phyloP scores from a whole-genome alignment of 441 rosid genomes.

The Pelargonium australe region DNA sequence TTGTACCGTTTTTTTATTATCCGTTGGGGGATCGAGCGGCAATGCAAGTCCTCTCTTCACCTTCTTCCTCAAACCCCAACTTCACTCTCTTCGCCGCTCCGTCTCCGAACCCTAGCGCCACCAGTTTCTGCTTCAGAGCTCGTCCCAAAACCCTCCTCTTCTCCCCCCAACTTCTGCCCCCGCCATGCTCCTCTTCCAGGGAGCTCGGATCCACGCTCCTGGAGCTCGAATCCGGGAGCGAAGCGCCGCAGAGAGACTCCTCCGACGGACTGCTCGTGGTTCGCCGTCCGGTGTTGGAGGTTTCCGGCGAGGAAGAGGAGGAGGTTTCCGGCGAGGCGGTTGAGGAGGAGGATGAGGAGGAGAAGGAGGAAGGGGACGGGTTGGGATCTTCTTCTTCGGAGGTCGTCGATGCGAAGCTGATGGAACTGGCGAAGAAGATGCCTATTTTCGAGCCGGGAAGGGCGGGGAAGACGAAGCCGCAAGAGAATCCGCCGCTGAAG shows the following conservation, averaged over 20 bases:
- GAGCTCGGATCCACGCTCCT: constrained; percentile 14
- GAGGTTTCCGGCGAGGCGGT: neutral
- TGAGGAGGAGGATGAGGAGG: constrained; percentile 7
- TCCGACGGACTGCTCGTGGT: constrained; percentile 37
- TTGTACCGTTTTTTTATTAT: constrained; percentile 29
- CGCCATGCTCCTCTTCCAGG: constrained; percentile 31
- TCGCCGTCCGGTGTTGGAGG: constrained; percentile 64
- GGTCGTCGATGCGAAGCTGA: constrained; percentile 51
- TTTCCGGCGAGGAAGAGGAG: constrained; percentile 28
- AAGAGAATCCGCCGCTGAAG: constrained; percentile 43
- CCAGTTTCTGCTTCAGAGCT: constrained; percentile 25
- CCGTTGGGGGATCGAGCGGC: constrained; percentile 30
- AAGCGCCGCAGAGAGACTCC: constrained; percentile 19
- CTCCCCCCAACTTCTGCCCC: constrained; percentile 19
- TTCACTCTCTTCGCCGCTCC: constrained; percentile 35
- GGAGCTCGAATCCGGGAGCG: constrained; percentile 12
- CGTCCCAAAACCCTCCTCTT: constrained; percentile 21
- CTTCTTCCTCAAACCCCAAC: constrained; percentile 36
- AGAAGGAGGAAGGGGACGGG: constrained; percentile 17
- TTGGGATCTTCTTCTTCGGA: constrained; percentile 24
- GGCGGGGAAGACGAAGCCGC: constrained; percentile 29
- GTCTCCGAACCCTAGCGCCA: constrained; percentile 34
- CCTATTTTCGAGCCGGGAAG: constrained; percentile 81
- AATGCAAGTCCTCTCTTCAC: constrained; percentile 46
- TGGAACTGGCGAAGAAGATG: constrained; percentile 70